These are phyloP conservation scores for Arxiozyma heterogenica DNA, from an alignment of 1,139 yeast genomes.

Conservation along the genomic window DNA sequence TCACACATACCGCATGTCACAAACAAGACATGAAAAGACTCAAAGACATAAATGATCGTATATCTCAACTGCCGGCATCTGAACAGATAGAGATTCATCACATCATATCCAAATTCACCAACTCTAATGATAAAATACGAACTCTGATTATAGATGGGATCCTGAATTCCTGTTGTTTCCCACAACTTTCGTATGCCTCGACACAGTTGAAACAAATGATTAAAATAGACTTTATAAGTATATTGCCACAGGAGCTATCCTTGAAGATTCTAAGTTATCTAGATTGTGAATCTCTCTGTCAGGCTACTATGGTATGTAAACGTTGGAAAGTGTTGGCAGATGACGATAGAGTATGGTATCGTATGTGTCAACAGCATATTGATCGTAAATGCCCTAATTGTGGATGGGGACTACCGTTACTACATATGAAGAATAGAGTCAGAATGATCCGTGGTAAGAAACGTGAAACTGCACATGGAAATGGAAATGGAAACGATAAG, in stretches of 20 bases:
- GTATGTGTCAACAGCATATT: conserved; percentile 96
- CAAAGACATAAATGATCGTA: conserved; percentile 54
- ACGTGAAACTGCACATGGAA: not conserved
- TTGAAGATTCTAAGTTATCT: conserved; percentile 77
- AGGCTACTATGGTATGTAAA: conserved; percentile 84
- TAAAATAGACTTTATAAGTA: conserved; percentile 77
- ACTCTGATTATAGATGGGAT: conserved; percentile 74
- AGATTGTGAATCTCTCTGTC: conserved; percentile 85
- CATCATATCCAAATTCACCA: conserved; percentile 40
- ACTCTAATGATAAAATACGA: conserved; percentile 34
- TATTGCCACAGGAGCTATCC: conserved; percentile 78
- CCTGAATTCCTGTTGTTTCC: conserved; percentile 86
- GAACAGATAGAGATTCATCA: conserved; percentile 64
- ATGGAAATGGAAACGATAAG: not conserved
- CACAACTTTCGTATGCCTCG: conserved; percentile 76
- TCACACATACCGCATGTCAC: conserved; percentile 32
- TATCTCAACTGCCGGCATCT: conserved; percentile 69
- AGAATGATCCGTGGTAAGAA: conserved; percentile 5
- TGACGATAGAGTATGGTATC: conserved; percentile 96
- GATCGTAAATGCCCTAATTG: conserved; percentile 95
- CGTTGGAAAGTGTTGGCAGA: conserved; percentile 86
- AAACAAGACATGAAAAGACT: conserved; percentile 47
- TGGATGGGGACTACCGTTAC: conserved; percentile 96
- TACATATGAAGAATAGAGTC: conserved; percentile 55
- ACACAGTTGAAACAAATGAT: conserved; percentile 71